These are phyloP conservation scores for Taxillus chinensis DNA, from an alignment of 164 flowering plant species.

Conservation along the genomic window DNA sequence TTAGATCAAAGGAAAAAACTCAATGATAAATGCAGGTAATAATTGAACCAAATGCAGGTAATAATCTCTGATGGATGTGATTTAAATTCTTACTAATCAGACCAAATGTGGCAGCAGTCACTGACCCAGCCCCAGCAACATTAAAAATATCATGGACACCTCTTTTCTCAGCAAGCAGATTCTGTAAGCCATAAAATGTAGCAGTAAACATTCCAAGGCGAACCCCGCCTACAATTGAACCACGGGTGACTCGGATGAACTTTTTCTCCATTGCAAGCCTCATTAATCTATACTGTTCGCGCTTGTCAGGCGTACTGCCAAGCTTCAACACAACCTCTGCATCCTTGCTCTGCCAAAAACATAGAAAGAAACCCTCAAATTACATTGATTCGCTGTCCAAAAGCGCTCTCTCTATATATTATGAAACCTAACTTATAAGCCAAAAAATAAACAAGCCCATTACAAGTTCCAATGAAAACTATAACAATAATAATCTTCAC, in stretches of 20 bases:
- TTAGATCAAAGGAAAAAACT: too few species aligned
- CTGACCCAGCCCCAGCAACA: conserved; percentile 86
- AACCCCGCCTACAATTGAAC: conserved; percentile 90
- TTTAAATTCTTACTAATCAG: conserved; percentile 47
- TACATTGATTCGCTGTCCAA: not conserved
- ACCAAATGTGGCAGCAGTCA: conserved; percentile 88
- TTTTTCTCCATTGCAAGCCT: conserved; percentile 99
- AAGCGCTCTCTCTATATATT: too few species aligned
- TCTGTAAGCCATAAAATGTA: conserved; percentile 69
- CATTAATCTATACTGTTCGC: conserved; percentile 87
- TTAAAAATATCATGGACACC: conserved; percentile 88
- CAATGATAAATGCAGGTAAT: too few species aligned
- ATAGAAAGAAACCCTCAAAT: not conserved
- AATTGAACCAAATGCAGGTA: too few species aligned
- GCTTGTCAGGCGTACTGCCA: conserved; percentile 92
- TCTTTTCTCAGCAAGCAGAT: conserved; percentile 79
- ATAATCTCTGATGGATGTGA: not conserved
- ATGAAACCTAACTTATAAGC: too few species aligned
- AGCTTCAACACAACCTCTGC: conserved; percentile 91
- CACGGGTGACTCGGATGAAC: conserved; percentile 75
- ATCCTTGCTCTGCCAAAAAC: conserved; percentile 76
- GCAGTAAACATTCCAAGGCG: conserved; percentile 97
- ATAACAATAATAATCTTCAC: too few species aligned
- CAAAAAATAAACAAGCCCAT: too few species aligned
- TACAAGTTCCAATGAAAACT: too few species aligned